Evolutionary conservation across 306 rosid genomes (phyloP), one percentile per base, ranked within the genome.

Genomic region (Canavalia ensiformis): DNA sequence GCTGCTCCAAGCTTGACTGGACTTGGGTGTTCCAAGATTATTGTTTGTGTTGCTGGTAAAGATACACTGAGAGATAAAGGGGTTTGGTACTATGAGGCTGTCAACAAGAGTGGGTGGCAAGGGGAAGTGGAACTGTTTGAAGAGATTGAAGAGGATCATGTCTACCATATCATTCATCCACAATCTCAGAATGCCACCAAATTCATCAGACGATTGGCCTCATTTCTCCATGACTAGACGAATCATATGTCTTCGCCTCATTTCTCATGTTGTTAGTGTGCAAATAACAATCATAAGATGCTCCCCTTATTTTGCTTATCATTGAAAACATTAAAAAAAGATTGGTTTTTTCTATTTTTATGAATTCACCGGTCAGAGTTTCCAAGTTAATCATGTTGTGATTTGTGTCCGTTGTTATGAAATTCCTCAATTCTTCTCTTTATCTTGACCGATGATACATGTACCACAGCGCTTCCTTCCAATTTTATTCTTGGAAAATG

Each of bases 51-150:
- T 58, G 89, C 87, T 10, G 84, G 78, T 1, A 42, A 75, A 25
- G 93, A 87, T 73, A 6, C 3, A 0, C 4, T 83, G 5, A 85
- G 84, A 45, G 91, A 87, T 0, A 83, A 85, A 80, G 88, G 86
- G 28, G 42, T 85, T 67, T 72, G 75, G 86, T 88, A 88, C 56
- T 68, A 13, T 12, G 81, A 88, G 41, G 13, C 25, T 57, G 77
- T 88, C 58, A 85, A 68, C 46, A 34, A 76, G 2, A 85, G 87
- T 83, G 83, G 71, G 11, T 85, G 91, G 91, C 8, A 77, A n/a
- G 91, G 91, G n/a, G 52, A 80, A 45, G 0, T 80, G 34, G 89
- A 88, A 35, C 29, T 85, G 8, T 69, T 80, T 68, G 86, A 85
- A 35, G 57, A 67, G 76, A 33, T 39, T 9, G 91, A 68, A 2